Evolutionary conservation across 768 basidiomycete genomes (phyloP).

Genomic region (Pleurotus giganteus): DNA sequence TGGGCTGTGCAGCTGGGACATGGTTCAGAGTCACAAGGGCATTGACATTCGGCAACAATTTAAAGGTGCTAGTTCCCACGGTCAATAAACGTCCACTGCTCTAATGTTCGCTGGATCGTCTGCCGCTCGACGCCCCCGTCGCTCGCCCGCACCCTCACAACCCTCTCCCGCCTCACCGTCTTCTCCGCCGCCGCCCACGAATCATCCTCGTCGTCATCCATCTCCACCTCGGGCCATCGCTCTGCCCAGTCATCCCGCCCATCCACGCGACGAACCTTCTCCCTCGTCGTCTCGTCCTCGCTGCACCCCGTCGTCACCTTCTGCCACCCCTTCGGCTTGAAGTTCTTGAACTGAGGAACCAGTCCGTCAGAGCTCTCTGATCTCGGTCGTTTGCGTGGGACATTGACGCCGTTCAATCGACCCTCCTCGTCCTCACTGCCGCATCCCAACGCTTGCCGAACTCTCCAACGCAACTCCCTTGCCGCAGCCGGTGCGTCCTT

Average conservation of each 20-base stretch:
- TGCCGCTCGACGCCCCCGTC: slow-evolving; percentile 64
- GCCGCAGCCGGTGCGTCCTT: slow-evolving; percentile 82
- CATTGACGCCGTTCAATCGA: slow-evolving; percentile 33
- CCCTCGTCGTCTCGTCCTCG: slow-evolving; percentile 36
- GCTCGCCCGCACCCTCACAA: slow-evolving; percentile 58
- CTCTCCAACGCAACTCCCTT: slow-evolving; percentile 84
- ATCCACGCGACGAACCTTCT: slow-evolving; percentile 36
- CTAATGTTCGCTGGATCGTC: slow-evolving; percentile 63
- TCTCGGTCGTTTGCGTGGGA: slow-evolving; percentile 32
- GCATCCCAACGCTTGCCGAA: slow-evolving; percentile 57
- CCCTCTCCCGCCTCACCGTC: slow-evolving; percentile 41
- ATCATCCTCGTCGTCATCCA: slow-evolving; percentile 29
- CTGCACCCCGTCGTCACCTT: slow-evolving; percentile 38
- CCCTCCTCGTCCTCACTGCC: slow-evolving; percentile 65
- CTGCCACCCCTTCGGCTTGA: slow-evolving; percentile 70
- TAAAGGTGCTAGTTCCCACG: slow-evolving; percentile 14
- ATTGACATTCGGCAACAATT: neutral
- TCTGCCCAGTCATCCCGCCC: slow-evolving; percentile 42
- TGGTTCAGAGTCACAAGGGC: slow-evolving; percentile 1
- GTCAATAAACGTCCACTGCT: slow-evolving; percentile 49
- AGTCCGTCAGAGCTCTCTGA: slow-evolving; percentile 21
- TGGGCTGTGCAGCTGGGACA: neutral
- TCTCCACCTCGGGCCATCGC: slow-evolving; percentile 39
- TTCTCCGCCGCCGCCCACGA: slow-evolving; percentile 38
- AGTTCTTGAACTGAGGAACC: slow-evolving; percentile 52